Base-by-base conservation (phyloP, 1,284 basidiomycete genomes). In the Microbotryum scabiosae region DNA sequence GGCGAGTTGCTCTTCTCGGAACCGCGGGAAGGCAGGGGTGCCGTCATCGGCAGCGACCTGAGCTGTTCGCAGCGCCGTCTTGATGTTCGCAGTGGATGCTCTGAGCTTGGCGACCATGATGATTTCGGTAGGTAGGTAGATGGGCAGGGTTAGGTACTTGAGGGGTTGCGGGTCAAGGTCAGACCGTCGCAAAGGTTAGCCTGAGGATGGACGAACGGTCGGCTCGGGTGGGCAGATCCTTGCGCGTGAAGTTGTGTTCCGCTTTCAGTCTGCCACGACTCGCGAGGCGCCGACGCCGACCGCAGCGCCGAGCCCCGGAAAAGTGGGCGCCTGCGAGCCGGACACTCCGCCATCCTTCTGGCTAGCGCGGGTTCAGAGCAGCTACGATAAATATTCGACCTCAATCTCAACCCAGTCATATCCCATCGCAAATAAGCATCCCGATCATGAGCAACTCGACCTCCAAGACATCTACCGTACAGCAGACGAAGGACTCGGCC, bases 1-100 rank as follows among this genome's bases (percentile, higher is more conserved):
- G 32, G 46, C 30, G 47, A 60, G 53, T 32, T 60, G 58, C 5
- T 49, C 53, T n/a, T 60, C 47, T 5, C 21, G 32, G 53, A 55
- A 60, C 4, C 58, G 51, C 18, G 48, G 48, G 41, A 44, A 55
- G 20, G n/a, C 32, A 14, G 43, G 25, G 5, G 46, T 36, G 2
- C 52, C 58, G 26, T 54, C 52, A 16, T 46, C 48, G 5, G 53
- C 52, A 9, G 46, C 25, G 20, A 41, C 20, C 10, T 41, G 47
- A 12, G 46, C 36, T 14, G n/a, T 10, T 14, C 25, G 23, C 18
- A 60, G 5, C 25, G n/a, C 41, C 25, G 23, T n/a, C 14, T 32
- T 28, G 49, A 51, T 32, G 25, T 51, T 21, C 16, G 47, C 47
- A 2, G 12, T 16, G 36, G 36, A 41, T 41, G 36, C 36, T 41